Base-by-base conservation (phyloP, 2,329 filamentous ascomycete genomes). In the Pseudohalonectria lignicola region DNA sequence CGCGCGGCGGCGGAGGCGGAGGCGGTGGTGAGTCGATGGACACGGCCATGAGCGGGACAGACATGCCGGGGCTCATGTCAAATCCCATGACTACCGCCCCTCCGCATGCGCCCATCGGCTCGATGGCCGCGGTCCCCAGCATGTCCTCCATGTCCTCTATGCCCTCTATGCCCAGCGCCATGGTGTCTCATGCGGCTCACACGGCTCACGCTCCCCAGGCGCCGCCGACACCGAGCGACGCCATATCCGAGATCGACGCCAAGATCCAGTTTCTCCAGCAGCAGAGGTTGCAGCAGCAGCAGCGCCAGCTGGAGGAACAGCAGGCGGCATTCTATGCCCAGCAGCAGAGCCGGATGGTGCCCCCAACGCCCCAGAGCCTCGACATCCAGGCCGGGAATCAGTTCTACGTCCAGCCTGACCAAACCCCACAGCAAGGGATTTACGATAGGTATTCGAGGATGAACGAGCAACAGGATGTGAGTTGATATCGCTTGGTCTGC, bases 291-390 rank as follows among this genome's bases (percentile, higher is more conserved):
- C 69, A 79, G 21, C 69, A 77, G 45, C 73, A 79, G 51, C 71
- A 74, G 47, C 65, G 69, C 39, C 71, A 74, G 44, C 52, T 74
- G 13, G 66, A 73, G 37, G 73, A 79, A 49, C 73, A 79, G 43
- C 69, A 67, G 33, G 64, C 59, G 11, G 69, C 67, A 39, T 74
- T 69, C 50, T 78, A 71, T 49, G 55, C 62, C 8, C 69, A 59
- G 39, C 69, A 59, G 37, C 66, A 73, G 42, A 70, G 68, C 44
- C 67, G 71, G 42, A 76, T 82, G 37, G 74, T 86, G 7, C 85
- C 85, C 5, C 83, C 83, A 3, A 92, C 85, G 12, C 85, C 85
- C 0, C 85, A 83, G 54, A 90, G 85, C 53, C 69, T 86, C 19
- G 83, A 90, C 52, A 74, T 90, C 60, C 78, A 82, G 55, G 73